Evolutionary conservation across 106 monocot genomes (phyloP), one percentile per base, ranked within the genome.

Genomic region (Platanthera zijinensis): DNA sequence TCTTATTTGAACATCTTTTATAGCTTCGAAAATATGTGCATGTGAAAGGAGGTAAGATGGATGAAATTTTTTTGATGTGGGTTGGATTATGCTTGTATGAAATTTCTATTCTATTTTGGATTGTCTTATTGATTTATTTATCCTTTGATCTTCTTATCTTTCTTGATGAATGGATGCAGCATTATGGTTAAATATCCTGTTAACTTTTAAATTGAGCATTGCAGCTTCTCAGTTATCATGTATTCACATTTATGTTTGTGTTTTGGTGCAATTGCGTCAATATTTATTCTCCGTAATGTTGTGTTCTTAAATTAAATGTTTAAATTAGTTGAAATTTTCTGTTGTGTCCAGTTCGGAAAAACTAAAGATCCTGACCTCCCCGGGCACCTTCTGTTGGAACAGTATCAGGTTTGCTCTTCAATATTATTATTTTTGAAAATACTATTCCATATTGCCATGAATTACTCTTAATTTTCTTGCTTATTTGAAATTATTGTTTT

Each of bases 381-480:
- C 81, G 97, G 88, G 30, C 91, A 94, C 76, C 86, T 94, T 56
- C 77, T 99, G 74, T 68, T 99, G 82, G 97, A 99, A 77, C 97
- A 94, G 73, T 99, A 90, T 85, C 97, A 99, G 89, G 97, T 94
- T 69, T 39, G 56, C 70, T 66, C 2, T 70, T 70, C 19, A 25
- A 8, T 77, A 18, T 62, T 57, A 39, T 54, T 6, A 68, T 69
- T 30, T 30, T 32, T 61, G 19, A 11, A 71, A 71, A 47, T 14
- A 48, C 17, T 71, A 48, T 46, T 46, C 45, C 5, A 71, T 51
- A 46, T 45, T 39, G 48, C 48, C 47, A 15, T 45, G 5, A 15
- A 39, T 70, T 70, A 25, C 17, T 17, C 48, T 12, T 15, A 47
- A 17, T 70, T 70, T 46, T 70, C 70, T 17, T 70, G 70, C 48